A percentile compares a stretch with the other conserved stretches of the same genome.
phyloP scores from a whole-genome alignment of 805 yeast species.

The Spathaspora gorwiae region DNA sequence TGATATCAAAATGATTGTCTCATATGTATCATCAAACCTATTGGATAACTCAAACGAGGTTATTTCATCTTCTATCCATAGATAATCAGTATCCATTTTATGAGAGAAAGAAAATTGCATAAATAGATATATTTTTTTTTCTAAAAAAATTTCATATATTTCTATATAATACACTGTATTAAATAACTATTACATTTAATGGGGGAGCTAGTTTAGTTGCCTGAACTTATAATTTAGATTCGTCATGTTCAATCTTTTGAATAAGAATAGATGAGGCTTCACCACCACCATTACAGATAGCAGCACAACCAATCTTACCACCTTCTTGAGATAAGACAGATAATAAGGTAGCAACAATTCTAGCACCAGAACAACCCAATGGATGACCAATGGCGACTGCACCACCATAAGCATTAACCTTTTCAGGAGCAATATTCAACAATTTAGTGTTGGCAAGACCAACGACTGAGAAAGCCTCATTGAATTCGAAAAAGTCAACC shows the following conservation, averaged over 20 bases:
- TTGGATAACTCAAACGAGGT: conserved; percentile 5
- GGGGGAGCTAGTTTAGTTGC: neutral
- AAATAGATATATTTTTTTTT: neutral
- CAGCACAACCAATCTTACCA: conserved; percentile 84
- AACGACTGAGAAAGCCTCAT: conserved; percentile 97
- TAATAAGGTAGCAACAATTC: conserved; percentile 80
- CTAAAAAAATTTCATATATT: neutral
- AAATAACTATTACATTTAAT: neutral
- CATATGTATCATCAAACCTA: conserved; percentile 6
- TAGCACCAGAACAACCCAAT: conserved; percentile 93
- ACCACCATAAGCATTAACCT: conserved; percentile 89
- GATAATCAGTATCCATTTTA: conserved; percentile 6
- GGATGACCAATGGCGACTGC: conserved; percentile 96
- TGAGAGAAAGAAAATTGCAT: neutral
- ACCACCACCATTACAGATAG: conserved; percentile 99
- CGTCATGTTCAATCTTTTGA: conserved; percentile 50
- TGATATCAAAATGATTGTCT: too few species aligned
- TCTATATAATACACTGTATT: neutral
- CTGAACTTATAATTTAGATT: conserved; percentile 26
- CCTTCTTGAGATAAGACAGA: conserved; percentile 79
- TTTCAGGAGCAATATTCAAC: conserved; percentile 55
- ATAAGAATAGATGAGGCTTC: conserved; percentile 94
- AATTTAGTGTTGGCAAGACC: conserved; percentile 85
- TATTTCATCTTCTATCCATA: conserved; percentile 11
- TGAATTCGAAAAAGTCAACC: conserved; percentile 89